phyloP scores from a whole-genome alignment of 768 basidiomycete genomes.

The Trametes cingulata region DNA sequence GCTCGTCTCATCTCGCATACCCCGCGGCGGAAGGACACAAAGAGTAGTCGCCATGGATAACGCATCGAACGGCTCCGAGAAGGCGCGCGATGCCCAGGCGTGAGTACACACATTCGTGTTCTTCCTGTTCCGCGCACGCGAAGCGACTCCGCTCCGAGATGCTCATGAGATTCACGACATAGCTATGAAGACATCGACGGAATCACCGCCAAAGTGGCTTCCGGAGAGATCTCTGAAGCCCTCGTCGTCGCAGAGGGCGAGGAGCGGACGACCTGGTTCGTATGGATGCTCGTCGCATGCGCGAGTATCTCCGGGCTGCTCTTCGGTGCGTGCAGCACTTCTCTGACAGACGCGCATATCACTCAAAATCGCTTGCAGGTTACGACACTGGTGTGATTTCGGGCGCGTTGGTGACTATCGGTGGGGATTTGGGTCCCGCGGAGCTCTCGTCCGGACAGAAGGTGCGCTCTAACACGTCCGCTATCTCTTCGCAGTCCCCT shows the following conservation, averaged over 20 bases:
- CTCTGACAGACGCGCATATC: background rate
- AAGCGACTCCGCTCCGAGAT: background rate
- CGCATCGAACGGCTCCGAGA: slow-evolving; percentile 4
- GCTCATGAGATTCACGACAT: background rate
- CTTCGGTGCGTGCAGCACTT: slow-evolving; percentile 57
- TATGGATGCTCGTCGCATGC: slow-evolving; percentile 74
- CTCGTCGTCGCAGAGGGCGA: slow-evolving; percentile 65
- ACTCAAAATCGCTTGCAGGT: slow-evolving; percentile 40
- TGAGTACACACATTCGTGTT: background rate
- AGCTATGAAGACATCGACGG: slow-evolving; percentile 8
- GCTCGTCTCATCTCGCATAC: background rate
- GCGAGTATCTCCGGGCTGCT: slow-evolving; percentile 77
- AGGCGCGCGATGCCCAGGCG: slow-evolving; percentile 2
- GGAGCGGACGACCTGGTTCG: slow-evolving; percentile 67
- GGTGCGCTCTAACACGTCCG: slow-evolving; percentile 34
- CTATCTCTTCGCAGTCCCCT: too few relatives aligned
- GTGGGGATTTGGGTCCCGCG: slow-evolving; percentile 60
- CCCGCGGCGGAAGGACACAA: background rate
- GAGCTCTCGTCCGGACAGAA: slow-evolving; percentile 63
- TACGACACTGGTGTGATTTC: slow-evolving; percentile 84
- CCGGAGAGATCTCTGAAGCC: slow-evolving; percentile 51
- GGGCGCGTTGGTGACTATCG: slow-evolving; percentile 76
- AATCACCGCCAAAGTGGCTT: slow-evolving; percentile 32
- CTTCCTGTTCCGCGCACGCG: background rate
- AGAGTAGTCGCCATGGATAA: slow-evolving; percentile 6